Evolutionary conservation across 768 basidiomycete genomes (phyloP).

Genomic region (Psilocybe sp.): DNA sequence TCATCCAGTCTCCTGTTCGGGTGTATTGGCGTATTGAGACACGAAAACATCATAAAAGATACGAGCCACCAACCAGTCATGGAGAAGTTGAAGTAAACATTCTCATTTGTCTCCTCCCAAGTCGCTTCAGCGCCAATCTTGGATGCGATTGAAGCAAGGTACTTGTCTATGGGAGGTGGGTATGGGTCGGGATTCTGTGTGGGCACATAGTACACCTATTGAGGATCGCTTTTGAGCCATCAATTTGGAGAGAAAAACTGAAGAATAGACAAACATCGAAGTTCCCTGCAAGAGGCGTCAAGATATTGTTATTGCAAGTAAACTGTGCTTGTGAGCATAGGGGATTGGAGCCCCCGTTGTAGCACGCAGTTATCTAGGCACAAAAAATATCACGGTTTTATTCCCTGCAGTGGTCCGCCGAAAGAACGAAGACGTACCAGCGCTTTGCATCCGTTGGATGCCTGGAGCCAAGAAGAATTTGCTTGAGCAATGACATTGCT

Average conservation of each 20-base stretch:
- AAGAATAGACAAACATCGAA: conserved; percentile 38
- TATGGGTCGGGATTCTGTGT: conserved; percentile 41
- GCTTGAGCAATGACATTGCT: conserved; percentile 36
- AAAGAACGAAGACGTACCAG: conserved; percentile 28
- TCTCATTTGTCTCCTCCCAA: conserved; percentile 36
- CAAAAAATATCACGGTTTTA: too few species aligned
- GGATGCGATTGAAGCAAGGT: conserved; percentile 23
- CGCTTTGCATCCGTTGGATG: conserved; percentile 44
- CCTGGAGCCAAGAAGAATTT: conserved; percentile 39
- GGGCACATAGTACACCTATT: conserved; percentile 42
- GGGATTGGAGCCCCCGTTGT: conserved; percentile 40
- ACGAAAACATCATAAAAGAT: background rate
- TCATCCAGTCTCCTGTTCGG: conserved; percentile 56
- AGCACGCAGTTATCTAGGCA: conserved; percentile 49
- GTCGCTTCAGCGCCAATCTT: conserved; percentile 40
- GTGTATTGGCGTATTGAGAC: background rate
- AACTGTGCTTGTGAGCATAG: conserved; percentile 55
- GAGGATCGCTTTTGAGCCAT: too few species aligned
- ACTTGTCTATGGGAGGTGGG: conserved; percentile 36
- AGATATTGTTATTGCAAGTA: conserved; percentile 55
- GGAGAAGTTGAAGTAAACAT: conserved; percentile 45
- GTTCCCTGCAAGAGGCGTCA: conserved; percentile 49
- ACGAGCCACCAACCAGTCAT: conserved; percentile 30
- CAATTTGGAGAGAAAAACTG: background rate
- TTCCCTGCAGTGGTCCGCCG: too few species aligned